Evolutionary conservation across 2,329 filamentous ascomycete genomes (phyloP), one percentile per base, ranked within the genome.

Genomic region (Leptographium radiaticola): DNA sequence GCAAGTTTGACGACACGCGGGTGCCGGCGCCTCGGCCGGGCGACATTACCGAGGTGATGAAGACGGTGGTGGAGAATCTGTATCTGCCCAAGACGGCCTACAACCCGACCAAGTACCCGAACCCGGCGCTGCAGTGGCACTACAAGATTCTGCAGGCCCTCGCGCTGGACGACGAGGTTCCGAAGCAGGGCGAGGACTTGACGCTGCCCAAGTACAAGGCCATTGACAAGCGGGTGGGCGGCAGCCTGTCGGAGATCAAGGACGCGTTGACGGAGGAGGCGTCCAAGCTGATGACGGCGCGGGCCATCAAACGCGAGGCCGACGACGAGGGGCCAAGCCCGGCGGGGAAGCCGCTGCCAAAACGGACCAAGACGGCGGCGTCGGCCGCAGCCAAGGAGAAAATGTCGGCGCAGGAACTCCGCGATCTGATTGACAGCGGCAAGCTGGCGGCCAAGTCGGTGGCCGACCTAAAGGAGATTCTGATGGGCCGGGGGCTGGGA

Each of bases 91-190:
- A 87, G 63, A 89, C 79, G 7, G 75, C 79, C 36, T 98, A 94
- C 64, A 86, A 95, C 60, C 90, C 91, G 1, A 73, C 75, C 1
- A 93, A 86, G 63, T 97, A 96, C 63, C 88, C 93, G 0, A 98
- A 98, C 58, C 89, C 90, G 11, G 79, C 87, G 10, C 74, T 98
- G 30, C 93, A 98, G 69, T 98, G 91, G 90, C 93, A 97, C 70
- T 98, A 97, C 73, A 84, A 82, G 57, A 95, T 98, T 47, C 72
- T 98, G 0, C 93, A 98, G 68, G 86, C 87, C 8, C 76, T 96
- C 55, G 93, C 93, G 0, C 75, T 98, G 1, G 90, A 95, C 39
- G 93, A 98, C 65, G 90, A 96, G 60, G 71, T 95, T 1, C 90
- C 90, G 0, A 84, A 86, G 20, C 78, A 84, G 50, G 69, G 70